Evolutionary conservation across 257 asterid genomes (phyloP).

Genomic region (Craterostigma plantagineum): DNA sequence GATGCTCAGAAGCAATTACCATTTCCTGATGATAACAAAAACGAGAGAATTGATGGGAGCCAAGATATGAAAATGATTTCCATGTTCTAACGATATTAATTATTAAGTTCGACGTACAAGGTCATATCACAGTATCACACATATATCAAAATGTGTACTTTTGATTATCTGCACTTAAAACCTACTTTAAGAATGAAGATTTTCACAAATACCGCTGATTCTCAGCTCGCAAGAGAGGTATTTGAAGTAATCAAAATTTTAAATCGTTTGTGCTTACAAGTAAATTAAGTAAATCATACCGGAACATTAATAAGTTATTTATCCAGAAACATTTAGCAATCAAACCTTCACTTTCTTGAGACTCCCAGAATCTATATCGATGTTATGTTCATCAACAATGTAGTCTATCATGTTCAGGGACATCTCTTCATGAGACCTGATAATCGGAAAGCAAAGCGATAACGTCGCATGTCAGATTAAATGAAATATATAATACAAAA

Average conservation of each 20-base stretch:
- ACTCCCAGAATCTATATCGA: conserved; percentile 41
- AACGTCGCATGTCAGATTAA: too few species aligned
- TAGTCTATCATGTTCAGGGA: conserved; percentile 69
- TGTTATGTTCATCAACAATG: conserved; percentile 64
- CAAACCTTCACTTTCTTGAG: conserved; percentile 67
- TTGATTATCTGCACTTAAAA: too few species aligned
- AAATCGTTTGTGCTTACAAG: too few species aligned
- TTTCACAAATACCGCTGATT: too few species aligned
- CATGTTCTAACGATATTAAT: too few species aligned
- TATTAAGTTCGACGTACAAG: too few species aligned
- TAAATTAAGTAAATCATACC: neutral
- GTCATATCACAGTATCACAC: too few species aligned
- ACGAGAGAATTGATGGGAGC: conserved; percentile 2
- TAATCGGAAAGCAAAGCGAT: conserved; percentile 1
- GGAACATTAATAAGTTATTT: neutral
- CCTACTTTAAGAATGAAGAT: too few species aligned
- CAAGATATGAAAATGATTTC: conserved; percentile 3
- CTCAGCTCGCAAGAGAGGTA: too few species aligned
- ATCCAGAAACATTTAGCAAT: conserved; percentile 8
- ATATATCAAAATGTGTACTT: too few species aligned
- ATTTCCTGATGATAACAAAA: conserved; percentile 39
- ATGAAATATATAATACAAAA: too few species aligned
- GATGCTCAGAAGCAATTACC: conserved; percentile 51
- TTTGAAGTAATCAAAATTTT: too few species aligned
- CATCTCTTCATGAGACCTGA: conserved; percentile 95